Percentiles rank a stretch among this genome's conserved stretches.
Conservation (phyloP, 352 stramenopile genomes). For the Pythium aristosporum region DNA sequence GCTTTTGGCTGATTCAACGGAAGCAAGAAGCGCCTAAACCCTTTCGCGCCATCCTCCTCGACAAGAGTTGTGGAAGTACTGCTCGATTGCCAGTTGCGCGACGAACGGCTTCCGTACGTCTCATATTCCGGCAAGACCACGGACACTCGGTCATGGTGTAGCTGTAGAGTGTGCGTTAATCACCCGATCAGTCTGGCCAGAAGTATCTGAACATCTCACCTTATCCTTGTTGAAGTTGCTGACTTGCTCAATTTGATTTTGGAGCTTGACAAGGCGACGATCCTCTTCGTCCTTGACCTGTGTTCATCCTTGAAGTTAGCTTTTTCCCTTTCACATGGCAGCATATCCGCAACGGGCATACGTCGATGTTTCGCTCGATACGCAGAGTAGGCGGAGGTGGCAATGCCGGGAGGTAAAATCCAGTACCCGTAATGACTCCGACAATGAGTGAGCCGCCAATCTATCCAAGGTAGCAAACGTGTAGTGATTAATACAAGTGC, state of each 20-base stretch:
- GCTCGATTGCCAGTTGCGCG: constrained; percentile 25
- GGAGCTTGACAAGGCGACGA: constrained; percentile 90
- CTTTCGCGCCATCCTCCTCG: constrained; percentile 43
- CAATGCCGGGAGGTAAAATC: constrained; percentile 93
- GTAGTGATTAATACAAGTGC: not conserved
- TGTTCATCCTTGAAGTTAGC: not conserved
- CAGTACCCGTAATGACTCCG: constrained; percentile 90
- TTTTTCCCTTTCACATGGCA: not conserved
- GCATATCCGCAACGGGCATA: constrained; percentile 25
- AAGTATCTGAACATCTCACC: constrained; percentile 26
- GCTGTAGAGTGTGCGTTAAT: constrained; percentile 26
- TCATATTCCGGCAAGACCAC: constrained; percentile 69
- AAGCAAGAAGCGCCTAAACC: constrained; percentile 40
- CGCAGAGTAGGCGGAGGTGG: constrained; percentile 91
- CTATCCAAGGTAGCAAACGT: constrained; percentile 31
- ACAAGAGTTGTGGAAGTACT: constrained; percentile 29
- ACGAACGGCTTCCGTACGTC: constrained; percentile 35
- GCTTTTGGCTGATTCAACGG: constrained; percentile 32
- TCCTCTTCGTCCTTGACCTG: constrained; percentile 94
- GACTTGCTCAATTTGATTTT: constrained; percentile 90
- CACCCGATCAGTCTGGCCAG: not conserved
- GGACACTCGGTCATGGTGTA: constrained; percentile 61
- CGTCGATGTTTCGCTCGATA: constrained; percentile 94
- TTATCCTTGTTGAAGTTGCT: constrained; percentile 83
- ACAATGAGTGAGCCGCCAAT: constrained; percentile 88